Base-by-base conservation (phyloP, 2,329 filamentous ascomycete species). In the Penicillium sp. region DNA sequence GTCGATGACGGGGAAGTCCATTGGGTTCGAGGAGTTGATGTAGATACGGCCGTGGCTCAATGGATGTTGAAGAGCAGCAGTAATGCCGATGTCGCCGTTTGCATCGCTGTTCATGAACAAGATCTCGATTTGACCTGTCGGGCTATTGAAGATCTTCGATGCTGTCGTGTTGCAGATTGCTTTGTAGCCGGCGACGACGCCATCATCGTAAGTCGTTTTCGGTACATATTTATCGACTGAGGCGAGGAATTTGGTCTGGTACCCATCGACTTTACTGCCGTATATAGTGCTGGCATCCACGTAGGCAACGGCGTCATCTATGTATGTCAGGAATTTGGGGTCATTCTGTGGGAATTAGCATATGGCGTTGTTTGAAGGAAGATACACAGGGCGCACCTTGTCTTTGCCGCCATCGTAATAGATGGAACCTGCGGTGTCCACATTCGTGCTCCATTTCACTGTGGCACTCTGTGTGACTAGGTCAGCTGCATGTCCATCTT, bases 1-100 rank as follows among this genome's bases (percentile, higher is more conserved):
- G 40, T 70, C 67, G 24, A 70, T 70, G 9, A 69, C 64, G 1
- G 67, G 67, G 40, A 65, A 66, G 29, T 69, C 65, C 49, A 70
- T 50, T 18, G 66, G 66, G 34, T 68, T 53, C 1, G 67, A 69
- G 10, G 67, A 69, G 47, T 69, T 69, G 57, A 70, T 70, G 42
- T 68, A 68, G 42, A 70, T 59, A 1, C 67, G 64, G 11, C 67
- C 67, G 16, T 69, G 67, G 38, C 67, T 69, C 52, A 61, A 68
- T 14, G 69, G 69, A 55, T 69, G 68, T 57, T 66, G 69, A 7
- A 65, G 61, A 42, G 65, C 67, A 22, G 66, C 67, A 10, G 66
- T 68, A 18, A 69, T 62, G 7, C 67, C 67, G 3, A 69, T 53
- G 22, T 66, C 63, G 3, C 67, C 67, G 9, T 64, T 66, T 5